Conservation (phyloP, 768 basidiomycete species). For the Hygrophorus pudorinus region DNA sequence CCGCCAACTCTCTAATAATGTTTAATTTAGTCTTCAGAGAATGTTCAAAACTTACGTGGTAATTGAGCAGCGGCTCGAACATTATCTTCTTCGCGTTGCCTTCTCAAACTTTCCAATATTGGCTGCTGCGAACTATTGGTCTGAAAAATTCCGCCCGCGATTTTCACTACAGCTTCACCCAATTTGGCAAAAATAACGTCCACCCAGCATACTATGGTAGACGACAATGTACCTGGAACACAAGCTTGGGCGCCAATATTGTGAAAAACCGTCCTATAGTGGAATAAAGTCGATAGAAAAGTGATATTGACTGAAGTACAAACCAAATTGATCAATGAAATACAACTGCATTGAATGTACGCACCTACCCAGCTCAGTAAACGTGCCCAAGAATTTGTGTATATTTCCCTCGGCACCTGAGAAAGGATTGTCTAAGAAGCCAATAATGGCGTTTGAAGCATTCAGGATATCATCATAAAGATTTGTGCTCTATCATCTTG, state of each 20-base stretch:
- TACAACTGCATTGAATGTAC: not conserved
- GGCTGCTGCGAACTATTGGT: slow-evolving; percentile 19
- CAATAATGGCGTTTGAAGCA: slow-evolving; percentile 14
- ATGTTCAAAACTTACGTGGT: slow-evolving; percentile 23
- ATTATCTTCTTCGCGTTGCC: slow-evolving; percentile 38
- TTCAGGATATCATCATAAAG: slow-evolving; percentile 11
- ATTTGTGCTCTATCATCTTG: slow-evolving; percentile 7
- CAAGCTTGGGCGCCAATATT: slow-evolving; percentile 26
- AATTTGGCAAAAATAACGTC: slow-evolving; percentile 51
- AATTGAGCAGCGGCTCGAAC: slow-evolving; percentile 56
- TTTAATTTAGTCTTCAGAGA: slow-evolving; percentile 5
- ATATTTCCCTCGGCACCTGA: not conserved
- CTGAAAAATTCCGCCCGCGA: slow-evolving; percentile 16
- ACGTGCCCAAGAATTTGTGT: slow-evolving; percentile 6
- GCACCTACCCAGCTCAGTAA: slow-evolving; percentile 10
- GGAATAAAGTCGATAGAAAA: slow-evolving; percentile 36
- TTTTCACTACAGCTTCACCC: slow-evolving; percentile 21
- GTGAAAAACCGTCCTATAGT: slow-evolving; percentile 40
- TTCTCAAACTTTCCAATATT: slow-evolving; percentile 20
- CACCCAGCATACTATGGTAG: slow-evolving; percentile 50
- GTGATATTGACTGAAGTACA: slow-evolving; percentile 16
- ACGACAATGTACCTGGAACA: slow-evolving; percentile 12
- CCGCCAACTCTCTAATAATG: slow-evolving; percentile 42
- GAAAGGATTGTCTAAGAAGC: slow-evolving; percentile 12
- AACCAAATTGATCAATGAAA: not conserved